These are phyloP conservation scores for Fusarium piperis DNA, from an alignment of 2,329 filamentous ascomycete genomes.

Conservation along the genomic window DNA sequence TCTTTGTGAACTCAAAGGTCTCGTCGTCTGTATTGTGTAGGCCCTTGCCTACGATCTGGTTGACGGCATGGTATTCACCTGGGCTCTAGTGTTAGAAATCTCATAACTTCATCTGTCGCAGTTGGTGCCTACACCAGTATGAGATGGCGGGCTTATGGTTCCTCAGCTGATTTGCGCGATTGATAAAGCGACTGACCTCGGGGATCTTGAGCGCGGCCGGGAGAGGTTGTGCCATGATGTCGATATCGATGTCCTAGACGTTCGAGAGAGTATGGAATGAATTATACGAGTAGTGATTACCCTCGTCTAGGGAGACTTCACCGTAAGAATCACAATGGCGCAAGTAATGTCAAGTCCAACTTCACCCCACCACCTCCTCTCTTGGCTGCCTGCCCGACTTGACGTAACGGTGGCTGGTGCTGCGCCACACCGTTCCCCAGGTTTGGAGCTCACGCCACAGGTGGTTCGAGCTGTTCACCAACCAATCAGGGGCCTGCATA, in stretches of 20 bases:
- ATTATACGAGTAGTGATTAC: neutral
- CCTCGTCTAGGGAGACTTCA: neutral
- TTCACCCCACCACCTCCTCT: conserved; percentile 27
- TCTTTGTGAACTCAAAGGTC: conserved; percentile 81
- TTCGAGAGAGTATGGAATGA: neutral
- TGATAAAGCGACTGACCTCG: conserved; percentile 85
- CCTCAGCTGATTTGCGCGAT: conserved; percentile 85
- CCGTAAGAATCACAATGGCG: conserved; percentile 19
- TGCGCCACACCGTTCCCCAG: conserved; percentile 32
- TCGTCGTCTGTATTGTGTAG: conserved; percentile 84
- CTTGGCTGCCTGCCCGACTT: conserved; percentile 18
- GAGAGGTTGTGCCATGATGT: conserved; percentile 70
- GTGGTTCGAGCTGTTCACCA: conserved; percentile 36
- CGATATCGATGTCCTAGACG: neutral
- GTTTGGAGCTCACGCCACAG: conserved; percentile 31
- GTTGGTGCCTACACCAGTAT: conserved; percentile 83
- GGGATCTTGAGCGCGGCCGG: conserved; percentile 71
- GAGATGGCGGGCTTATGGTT: conserved; percentile 85
- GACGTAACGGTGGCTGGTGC: conserved; percentile 19
- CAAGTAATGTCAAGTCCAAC: conserved; percentile 24
- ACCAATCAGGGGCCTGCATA: conserved; percentile 16
- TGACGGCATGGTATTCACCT: conserved; percentile 93
- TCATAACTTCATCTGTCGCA: neutral
- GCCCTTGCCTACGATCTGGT: conserved; percentile 84
- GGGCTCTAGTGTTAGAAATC: neutral